Evolutionary conservation across 306 rosid species (phyloP), one percentile per base, ranked within the genome.

Genomic region (Cicer chorassanicum): DNA sequence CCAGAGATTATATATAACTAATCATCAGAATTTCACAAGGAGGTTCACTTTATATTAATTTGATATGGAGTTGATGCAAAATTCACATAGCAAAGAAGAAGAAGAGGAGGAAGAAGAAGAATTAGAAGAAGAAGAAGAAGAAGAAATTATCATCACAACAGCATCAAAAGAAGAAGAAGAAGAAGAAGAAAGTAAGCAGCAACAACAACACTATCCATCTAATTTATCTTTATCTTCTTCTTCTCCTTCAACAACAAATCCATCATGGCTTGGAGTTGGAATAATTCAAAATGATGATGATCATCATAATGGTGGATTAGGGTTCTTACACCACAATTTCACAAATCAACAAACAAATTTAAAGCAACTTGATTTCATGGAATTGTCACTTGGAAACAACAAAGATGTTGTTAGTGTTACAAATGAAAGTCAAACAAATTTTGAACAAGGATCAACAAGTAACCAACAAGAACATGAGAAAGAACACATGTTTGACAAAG

Each of bases 401-500:
- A 63, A 69, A 11, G 60, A 73, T 24, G 11, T 3, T 24, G 3
- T 24, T 24, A 16, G 18, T 16, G 21, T 19, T 19, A 19, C 21
- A 0, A 24, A 24, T 24, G 34, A 24, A 24, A 24, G 34, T 24
- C 34, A 24, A 24, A 24, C 3, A 3, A 24, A 24, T 24, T 24
- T 24, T 24, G 4, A 24, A 24, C 4, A 24, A 24, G 34, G 34
- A 24, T 24, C 34, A 24, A 24, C 34, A 24, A 24, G 34, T 24
- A 24, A 24, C 34, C 34, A 24, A 15, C 65, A 64, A 49, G 2
- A 62, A 51, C 2, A 51, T 39, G 89, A 88, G 84, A 82, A 85
- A 55, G 98, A 92, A 83, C 98, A 87, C 88, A 87, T 92, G 98
- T 92, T 92, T 48, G 92, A 88, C 41, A 92, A 92, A 72, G 92